Evolutionary conservation across 192 early-diverging fungal species (phyloP).

Genomic region (Coemansia asiatica): DNA sequence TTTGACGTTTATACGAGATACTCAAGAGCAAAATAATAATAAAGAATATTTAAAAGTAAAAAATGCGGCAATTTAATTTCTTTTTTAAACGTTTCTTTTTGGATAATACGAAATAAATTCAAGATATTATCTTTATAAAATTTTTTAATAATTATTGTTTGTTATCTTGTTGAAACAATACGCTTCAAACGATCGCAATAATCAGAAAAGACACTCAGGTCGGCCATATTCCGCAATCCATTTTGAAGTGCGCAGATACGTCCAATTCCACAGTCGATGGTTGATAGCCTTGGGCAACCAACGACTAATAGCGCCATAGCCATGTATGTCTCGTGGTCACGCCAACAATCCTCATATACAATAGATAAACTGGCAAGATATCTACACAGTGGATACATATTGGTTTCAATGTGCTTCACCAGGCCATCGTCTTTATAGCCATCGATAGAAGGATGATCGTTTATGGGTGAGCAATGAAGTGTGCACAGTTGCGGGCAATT

Average conservation of each 20-base stretch:
- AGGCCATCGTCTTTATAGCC: not conserved
- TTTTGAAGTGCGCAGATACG: not conserved
- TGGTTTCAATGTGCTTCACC: not conserved
- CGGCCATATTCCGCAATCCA: not conserved
- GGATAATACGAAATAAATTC: too few species aligned
- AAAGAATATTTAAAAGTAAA: not conserved
- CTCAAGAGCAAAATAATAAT: conserved; percentile 30
- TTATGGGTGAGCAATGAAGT: not conserved
- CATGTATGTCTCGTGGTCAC: not conserved
- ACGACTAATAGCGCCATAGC: not conserved
- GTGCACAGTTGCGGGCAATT: not conserved
- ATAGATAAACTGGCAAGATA: not conserved
- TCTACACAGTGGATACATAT: not conserved
- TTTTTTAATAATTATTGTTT: not conserved
- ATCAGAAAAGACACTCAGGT: not conserved
- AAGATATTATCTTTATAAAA: not conserved
- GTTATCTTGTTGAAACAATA: not conserved
- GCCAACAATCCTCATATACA: not conserved
- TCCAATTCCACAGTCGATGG: not conserved
- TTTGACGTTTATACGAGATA: conserved; percentile 53
- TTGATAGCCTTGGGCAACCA: not conserved
- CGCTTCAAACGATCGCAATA: not conserved
- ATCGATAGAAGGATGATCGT: not conserved
- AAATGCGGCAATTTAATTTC: too few species aligned
- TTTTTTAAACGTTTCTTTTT: too few species aligned